These are phyloP conservation scores for Oryza glumipatula DNA, from an alignment of 176 grass and related monocot genomes.

Conservation along the genomic window DNA sequence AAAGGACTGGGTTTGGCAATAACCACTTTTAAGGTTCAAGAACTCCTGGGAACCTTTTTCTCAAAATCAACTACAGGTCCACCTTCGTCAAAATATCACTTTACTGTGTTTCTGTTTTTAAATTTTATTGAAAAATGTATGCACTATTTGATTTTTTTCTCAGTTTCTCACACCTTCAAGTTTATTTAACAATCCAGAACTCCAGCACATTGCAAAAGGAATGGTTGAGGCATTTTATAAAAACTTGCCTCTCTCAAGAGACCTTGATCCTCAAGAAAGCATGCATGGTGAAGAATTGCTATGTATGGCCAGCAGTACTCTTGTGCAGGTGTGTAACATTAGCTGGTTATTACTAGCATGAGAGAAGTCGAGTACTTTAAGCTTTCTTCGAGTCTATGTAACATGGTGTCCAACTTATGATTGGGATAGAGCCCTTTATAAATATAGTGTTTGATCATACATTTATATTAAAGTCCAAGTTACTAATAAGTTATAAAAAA, in stretches of 20 bases:
- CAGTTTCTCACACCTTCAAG: constrained; percentile 10
- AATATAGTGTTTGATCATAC: constrained; percentile 2
- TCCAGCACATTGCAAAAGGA: constrained; percentile 64
- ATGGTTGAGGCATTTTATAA: constrained; percentile 81
- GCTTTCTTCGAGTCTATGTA: not conserved
- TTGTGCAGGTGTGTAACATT: constrained; percentile 72
- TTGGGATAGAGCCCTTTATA: not conserved
- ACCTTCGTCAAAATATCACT: constrained; percentile 17
- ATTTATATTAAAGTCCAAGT: not conserved
- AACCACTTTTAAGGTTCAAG: constrained; percentile 82
- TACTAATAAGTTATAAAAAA: not conserved
- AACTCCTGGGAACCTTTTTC: constrained; percentile 71
- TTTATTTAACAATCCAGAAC: constrained; percentile 61
- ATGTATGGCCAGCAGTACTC: constrained; percentile 78
- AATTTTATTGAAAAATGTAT: not conserved
- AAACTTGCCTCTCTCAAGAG: constrained; percentile 82
- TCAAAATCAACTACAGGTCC: constrained; percentile 63
- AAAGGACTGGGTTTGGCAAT: constrained; percentile 65
- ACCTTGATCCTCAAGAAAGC: constrained; percentile 93
- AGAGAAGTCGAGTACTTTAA: not conserved
- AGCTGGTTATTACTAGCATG: constrained; percentile 20
- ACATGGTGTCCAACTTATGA: constrained; percentile 8
- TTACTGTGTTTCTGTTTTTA: constrained; percentile 26
- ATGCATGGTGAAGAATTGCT: constrained; percentile 96
- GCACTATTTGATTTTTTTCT: constrained; percentile 3